Base-by-base conservation (phyloP, 2,329 filamentous ascomycete species). In the Penicillium sp. region DNA sequence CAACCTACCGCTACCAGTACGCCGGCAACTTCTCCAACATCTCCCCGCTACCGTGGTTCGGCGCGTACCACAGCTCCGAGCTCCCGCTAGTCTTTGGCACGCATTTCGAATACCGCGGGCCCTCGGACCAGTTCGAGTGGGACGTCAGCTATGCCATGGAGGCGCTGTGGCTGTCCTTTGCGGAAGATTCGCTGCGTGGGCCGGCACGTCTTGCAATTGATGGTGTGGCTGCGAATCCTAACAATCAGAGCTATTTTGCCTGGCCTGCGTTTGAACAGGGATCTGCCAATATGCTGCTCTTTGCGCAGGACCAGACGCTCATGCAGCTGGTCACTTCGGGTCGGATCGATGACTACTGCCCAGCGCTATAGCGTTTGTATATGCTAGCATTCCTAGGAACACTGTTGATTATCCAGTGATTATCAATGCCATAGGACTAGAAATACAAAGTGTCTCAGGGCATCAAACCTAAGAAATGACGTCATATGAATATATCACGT, bases 51-150 rank as follows among this genome's bases (percentile, higher is more conserved):
- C 56, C 65, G 3, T 78, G 74, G 74, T 64, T 76, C 54, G 75
- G 74, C 6, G 74, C 73, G 1, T 78, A 74, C 49, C 75, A 78
- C 53, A 65, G 65, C 28, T 62, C 64, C n/a, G 74, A 77, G 49
- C 62, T 74, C 21, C 69, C 72, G 12, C 58, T 76, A 61, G 59
- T 71, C 24, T 74, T 77, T 60, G 74, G 73, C 2, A 76, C 74
- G 1, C 71, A 74, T 55, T 51, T 33, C 12, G 55, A 55, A 18
- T 52, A 54, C n/a, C 28, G 43, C 11, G 45, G 33, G 18, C 18
- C 35, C 23, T 54, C 59, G 1, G 57, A 49, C 3, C 35, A 46
- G 14, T 59, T 60, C 14, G 53, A 60, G 28, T 56, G 42, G 45
- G 57, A 59, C 30, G 53, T 60, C 2, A 59, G 57, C 47, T 52